These are phyloP conservation scores for Agrocybe pediades DNA, from an alignment of 768 basidiomycete genomes.

Conservation along the genomic window DNA sequence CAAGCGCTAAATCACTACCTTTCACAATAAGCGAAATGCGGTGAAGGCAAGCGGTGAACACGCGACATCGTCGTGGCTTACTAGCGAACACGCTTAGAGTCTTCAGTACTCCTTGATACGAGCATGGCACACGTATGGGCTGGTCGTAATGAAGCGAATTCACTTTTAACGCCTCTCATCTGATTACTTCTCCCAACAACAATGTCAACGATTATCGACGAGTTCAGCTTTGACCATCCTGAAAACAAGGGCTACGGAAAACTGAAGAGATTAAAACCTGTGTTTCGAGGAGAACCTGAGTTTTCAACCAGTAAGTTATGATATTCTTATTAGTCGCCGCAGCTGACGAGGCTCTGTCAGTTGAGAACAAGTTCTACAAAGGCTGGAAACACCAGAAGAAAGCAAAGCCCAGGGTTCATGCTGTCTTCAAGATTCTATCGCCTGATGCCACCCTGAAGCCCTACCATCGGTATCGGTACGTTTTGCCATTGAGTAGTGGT, in stretches of 20 bases:
- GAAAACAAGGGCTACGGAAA: constrained; percentile 38
- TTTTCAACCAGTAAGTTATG: constrained; percentile 42
- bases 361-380: constrained; percentile 49
- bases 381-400: constrained; percentile 63
- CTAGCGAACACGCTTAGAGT: neutral
- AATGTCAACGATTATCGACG: constrained; percentile 33
- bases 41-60: constrained; percentile 2
- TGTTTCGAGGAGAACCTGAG: constrained; percentile 34
- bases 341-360: constrained; percentile 27
- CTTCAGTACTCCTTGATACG: constrained; percentile 5
- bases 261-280: constrained; percentile 42
- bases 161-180: constrained; percentile 6
- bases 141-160: neutral
- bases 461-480: constrained; percentile 50
- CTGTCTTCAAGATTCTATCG: constrained; percentile 53
- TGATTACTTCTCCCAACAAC: constrained; percentile 6
- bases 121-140: neutral
- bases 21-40: neutral
- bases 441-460: constrained; percentile 43
- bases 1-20: too few relatives aligned
- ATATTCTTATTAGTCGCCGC: neutral
- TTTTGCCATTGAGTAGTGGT: neutral
- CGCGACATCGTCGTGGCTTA: constrained; percentile 6
- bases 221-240: constrained; percentile 45
- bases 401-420: constrained; percentile 45